phyloP scores from a whole-genome alignment of 2,329 filamentous ascomycete species.

The Lachnellula hyalina region DNA sequence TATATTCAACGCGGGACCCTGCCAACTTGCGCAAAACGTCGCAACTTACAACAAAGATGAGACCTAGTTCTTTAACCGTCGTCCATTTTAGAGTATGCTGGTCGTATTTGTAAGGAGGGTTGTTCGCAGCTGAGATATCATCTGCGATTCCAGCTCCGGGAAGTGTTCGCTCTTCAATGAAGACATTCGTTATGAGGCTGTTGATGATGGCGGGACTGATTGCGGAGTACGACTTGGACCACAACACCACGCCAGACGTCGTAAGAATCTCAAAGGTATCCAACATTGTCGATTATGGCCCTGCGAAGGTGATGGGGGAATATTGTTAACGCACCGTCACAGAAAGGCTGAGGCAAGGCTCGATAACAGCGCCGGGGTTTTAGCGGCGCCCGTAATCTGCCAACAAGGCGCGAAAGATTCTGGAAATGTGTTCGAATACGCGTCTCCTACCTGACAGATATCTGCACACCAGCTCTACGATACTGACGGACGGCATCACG shows the following conservation, averaged over 20 bases:
- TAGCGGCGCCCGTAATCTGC: neutral
- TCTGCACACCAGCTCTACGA: neutral
- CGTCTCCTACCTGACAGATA: neutral
- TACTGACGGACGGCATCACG: neutral
- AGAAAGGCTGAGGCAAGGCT: neutral
- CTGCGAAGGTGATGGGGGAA: too few relatives aligned
- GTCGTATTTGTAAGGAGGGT: constrained; percentile 79
- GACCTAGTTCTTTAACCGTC: constrained; percentile 80
- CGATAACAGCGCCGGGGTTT: constrained; percentile 1
- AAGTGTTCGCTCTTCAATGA: constrained; percentile 86
- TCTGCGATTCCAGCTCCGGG: constrained; percentile 52
- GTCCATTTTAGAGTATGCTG: constrained; percentile 96
- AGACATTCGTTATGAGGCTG: constrained; percentile 90
- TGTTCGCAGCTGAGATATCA: constrained; percentile 55
- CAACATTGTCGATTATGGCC: constrained; percentile 56
- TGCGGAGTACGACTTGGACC: constrained; percentile 81
- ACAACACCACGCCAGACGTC: constrained; percentile 92
- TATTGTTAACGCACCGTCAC: too few relatives aligned
- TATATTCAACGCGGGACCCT: neutral
- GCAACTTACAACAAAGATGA: constrained; percentile 82
- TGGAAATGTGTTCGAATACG: constrained; percentile 15
- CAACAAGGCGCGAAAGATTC: neutral
- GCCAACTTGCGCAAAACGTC: neutral
- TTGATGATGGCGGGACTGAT: constrained; percentile 84
- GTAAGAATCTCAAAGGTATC: constrained; percentile 96